phyloP scores from a whole-genome alignment of 1,284 basidiomycete species.

The Lignosus rhinocerotis region DNA sequence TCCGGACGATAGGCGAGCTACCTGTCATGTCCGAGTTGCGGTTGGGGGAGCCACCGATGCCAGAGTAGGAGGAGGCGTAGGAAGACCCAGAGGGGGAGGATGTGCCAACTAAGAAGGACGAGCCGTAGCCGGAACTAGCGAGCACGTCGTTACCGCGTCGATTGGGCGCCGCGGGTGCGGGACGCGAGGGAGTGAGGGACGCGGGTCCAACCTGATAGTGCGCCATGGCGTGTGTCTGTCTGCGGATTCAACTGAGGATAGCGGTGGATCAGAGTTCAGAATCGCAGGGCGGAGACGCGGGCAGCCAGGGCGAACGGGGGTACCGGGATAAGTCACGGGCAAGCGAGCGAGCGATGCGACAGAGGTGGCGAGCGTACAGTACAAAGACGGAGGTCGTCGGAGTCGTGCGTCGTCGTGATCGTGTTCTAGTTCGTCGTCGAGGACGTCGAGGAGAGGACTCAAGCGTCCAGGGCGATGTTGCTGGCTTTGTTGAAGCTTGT shows the following conservation, averaged over 20 bases:
- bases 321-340: too few species aligned
- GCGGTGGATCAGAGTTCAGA: conserved; percentile 1
- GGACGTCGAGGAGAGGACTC: conserved; percentile 1
- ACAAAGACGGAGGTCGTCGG: conserved; percentile 5
- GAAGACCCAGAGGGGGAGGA: conserved; percentile 58
- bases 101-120: conserved; percentile 53
- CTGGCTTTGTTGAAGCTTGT: conserved; percentile 18
- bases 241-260: conserved; percentile 1
- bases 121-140: conserved; percentile 53
- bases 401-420: conserved; percentile 6
- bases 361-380: conserved; percentile 6
- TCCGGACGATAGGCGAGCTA: conserved; percentile 53
- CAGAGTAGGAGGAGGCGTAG: conserved; percentile 61
- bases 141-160: conserved; percentile 49
- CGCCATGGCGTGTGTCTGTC: conserved; percentile 36
- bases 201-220: conserved; percentile 49
- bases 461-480: not conserved
- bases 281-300: not conserved
- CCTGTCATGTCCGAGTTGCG: conserved; percentile 47
- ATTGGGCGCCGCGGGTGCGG: conserved; percentile 67
- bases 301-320: not conserved
- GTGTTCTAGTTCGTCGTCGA: conserved; percentile 3
- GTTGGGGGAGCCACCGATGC: conserved; percentile 76
- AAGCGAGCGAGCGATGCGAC: conserved; percentile 4
- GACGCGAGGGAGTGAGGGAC: conserved; percentile 55